Evolutionary conservation across 768 basidiomycete genomes (phyloP), one percentile per base, ranked within the genome.

Genomic region (Lactarius trivialis): DNA sequence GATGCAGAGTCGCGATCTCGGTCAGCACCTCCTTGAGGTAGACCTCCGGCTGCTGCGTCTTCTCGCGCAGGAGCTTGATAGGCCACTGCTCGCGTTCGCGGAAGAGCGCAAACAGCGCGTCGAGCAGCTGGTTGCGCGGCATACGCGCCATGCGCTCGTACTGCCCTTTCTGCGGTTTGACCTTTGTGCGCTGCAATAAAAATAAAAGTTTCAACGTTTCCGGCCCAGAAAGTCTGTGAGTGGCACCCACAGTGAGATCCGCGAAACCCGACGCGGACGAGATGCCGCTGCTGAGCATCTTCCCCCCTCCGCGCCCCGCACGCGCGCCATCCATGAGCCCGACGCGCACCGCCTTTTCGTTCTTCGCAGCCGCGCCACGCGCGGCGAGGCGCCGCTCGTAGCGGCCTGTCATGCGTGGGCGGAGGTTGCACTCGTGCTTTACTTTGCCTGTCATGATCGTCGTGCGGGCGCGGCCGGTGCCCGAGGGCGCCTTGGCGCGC

Each of bases 61-160:
- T 83, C 69, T 91, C 88, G 48, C 90, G 83, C 58, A 93, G 76
- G 2, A 82, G 76, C 66, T 86, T 86, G 71, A 93, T 85, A 61
- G 83, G 78, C 93, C 93, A 98, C 55, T 84, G 85, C n/a, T 86
- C 82, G 49, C 81, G 81, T 63, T 92, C 85, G 62, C 83, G 81
- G 78, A 95, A 98, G 7, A 86, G 77, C 2, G 75, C 68, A 74
- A 95, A 95, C 45, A 97, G 79, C 58, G 87, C 76, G 72, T 97
- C 92, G 72, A 93, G 79, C 8, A 97, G 81, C 70, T 95, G 89
- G 75, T 93, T 89, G 58, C 88, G 81, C 7, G 92, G 91, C 75
- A 97, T 86, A 71, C 94, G 90, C n/a, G 89, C 87, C 83, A 91
- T 89, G 67, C 90, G 88, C 73, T 94, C 91, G 75, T 89, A 89